Percentiles rank a stretch among this genome's conserved stretches.
These are phyloP conservation scores for Arxiozyma slooffiae DNA, from an alignment of 1,139 yeast species.

Conservation along the genomic window DNA sequence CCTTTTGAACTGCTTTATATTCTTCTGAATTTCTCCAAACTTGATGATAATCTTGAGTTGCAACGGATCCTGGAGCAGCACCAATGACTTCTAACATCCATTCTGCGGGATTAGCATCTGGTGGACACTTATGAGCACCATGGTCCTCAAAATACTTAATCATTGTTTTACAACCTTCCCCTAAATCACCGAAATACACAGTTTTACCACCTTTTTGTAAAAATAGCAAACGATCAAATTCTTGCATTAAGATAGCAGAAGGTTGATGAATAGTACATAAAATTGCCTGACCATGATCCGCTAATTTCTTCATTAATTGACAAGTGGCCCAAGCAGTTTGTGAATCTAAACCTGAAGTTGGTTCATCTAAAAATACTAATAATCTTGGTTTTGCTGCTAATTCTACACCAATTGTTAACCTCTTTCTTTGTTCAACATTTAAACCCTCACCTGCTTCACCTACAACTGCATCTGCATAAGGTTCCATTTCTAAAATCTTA, in stretches of 20 bases:
- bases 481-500: constrained; percentile 58
- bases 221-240: constrained; percentile 66
- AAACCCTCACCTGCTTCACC: constrained; percentile 75
- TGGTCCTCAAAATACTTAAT: constrained; percentile 59
- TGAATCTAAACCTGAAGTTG: constrained; percentile 87
- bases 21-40: constrained; percentile 59
- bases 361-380: constrained; percentile 77
- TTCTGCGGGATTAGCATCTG: constrained; percentile 68
- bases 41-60: constrained; percentile 53
- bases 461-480: constrained; percentile 71
- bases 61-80: constrained; percentile 69
- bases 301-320: constrained; percentile 62
- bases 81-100: constrained; percentile 78
- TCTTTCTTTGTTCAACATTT: constrained; percentile 79
- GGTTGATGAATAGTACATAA: constrained; percentile 81
- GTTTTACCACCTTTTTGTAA: constrained; percentile 68
- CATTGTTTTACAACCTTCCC: constrained; percentile 50
- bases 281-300: constrained; percentile 73
- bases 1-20: constrained; percentile 36
- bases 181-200: constrained; percentile 74
- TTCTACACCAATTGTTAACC: constrained; percentile 79
- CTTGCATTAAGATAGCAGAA: constrained; percentile 64
- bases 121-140: constrained; percentile 59
- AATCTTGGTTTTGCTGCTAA: constrained; percentile 80
- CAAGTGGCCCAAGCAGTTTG: constrained; percentile 87